Evolutionary conservation across 2,329 filamentous ascomycete species (phyloP), one percentile per base, ranked within the genome.

Genomic region (Dendryphion nanum): DNA sequence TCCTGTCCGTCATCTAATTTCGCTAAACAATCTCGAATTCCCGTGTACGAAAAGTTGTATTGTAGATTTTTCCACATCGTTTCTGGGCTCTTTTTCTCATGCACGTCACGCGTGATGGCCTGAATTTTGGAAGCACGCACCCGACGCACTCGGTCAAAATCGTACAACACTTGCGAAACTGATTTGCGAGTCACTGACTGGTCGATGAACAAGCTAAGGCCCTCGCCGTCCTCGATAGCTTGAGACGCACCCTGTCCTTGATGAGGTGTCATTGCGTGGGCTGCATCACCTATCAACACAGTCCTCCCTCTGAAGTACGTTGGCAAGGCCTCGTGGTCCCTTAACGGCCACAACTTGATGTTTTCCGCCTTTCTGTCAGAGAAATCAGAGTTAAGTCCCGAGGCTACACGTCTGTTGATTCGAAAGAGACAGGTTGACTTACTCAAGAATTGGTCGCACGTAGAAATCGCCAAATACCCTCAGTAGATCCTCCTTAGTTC

Each of bases 261-360:
- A 10, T 68, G 71, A 1, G 77, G 69, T 0, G 73, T 71, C 35
- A 79, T 63, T 0, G 76, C 74, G 55, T 80, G 77, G 1, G 75
- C 76, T 3, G 76, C 76, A 53, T 81, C 77, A 4, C 77, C 77
- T 3, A 79, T 59, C 3, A 81, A 56, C 5, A 80, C 63, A 3
- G 77, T 67, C 0, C 73, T 62, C 10, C 71, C 62, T 4, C 62
- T 38, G 7, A 26, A 37, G 29, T 30, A 41, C n/a, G 38, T 44
- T 6, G 42, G 42, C n/a, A 44, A 30, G 30, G 38, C 7, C 10
- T 39, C 32, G 5, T 37, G 42, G 16, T 44, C 42, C 14, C 38
- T 32, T 7, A 44, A 28, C 23, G 40, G 35, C 37, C 33, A 41
- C 19, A 35, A 18, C 29, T 44, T 44, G 12, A 44, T 30, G 34